These are phyloP conservation scores for Aureobasidium sp. DNA, from an alignment of 2,329 filamentous ascomycete species.

Conservation along the genomic window DNA sequence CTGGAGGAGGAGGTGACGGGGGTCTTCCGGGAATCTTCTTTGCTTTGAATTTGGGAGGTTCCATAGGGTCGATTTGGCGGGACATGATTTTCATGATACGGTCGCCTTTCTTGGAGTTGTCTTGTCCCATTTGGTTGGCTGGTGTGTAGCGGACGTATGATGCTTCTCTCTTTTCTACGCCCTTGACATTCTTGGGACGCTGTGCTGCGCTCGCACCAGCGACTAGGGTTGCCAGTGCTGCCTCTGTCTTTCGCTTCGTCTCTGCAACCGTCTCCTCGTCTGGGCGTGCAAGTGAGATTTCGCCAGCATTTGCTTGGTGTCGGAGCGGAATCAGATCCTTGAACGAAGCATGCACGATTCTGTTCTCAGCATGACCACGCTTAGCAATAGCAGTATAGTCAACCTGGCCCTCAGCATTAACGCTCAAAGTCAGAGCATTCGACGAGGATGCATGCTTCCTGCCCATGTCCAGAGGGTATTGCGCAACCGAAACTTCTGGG, in stretches of 20 bases:
- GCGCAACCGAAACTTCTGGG: conserved; percentile 79
- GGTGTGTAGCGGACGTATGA: conserved; percentile 96
- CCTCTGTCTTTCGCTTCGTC: conserved; percentile 80
- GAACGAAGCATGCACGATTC: conserved; percentile 90
- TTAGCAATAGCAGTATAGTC: conserved; percentile 94
- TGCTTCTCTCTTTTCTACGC: conserved; percentile 66
- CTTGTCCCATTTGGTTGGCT: conserved; percentile 92
- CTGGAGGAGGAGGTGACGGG: conserved; percentile 82
- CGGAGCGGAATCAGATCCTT: conserved; percentile 92
- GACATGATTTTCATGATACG: conserved; percentile 99
- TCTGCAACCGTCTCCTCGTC: conserved; percentile 75
- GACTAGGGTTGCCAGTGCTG: conserved; percentile 73
- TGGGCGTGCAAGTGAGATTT: conserved; percentile 78
- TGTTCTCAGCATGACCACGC: conserved; percentile 73
- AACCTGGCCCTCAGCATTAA: conserved; percentile 84
- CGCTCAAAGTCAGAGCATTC: conserved; percentile 87
- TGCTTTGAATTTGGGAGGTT: conserved; percentile 97
- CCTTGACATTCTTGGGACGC: conserved; percentile 89
- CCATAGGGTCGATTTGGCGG: conserved; percentile 86
- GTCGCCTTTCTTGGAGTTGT: conserved; percentile 75
- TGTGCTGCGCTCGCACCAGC: conserved; percentile 81
- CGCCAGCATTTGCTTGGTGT: conserved; percentile 85
- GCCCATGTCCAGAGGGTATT: conserved; percentile 95
- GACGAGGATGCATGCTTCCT: conserved; percentile 61
- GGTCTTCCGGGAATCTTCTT: conserved; percentile 95